Evolutionary conservation across 192 early-diverging fungal genomes (phyloP).

Genomic region (Coemansia nantahalensis): DNA sequence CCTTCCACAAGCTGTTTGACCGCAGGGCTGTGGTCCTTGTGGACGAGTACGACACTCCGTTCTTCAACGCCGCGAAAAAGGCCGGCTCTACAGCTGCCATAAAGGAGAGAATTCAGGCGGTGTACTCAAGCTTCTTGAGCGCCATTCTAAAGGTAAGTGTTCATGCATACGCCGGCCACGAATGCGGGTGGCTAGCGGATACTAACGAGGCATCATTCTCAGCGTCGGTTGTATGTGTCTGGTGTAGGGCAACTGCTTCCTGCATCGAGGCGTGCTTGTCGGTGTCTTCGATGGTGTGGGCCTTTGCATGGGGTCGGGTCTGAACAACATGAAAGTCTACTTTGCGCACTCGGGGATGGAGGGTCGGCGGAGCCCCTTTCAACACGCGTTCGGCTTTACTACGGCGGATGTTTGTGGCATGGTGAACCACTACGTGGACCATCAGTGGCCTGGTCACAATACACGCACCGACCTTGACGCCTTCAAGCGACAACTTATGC

Average conservation of each 20-base stretch:
- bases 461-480: not conserved
- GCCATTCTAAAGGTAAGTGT: slow-evolving; percentile 1
- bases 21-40: not conserved
- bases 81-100: too few species aligned
- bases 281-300: too few species aligned
- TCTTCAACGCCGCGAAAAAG: not conserved
- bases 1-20: not conserved
- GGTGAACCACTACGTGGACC: not conserved
- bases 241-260: too few species aligned
- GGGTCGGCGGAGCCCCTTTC: not conserved
- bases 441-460: slow-evolving; percentile 1
- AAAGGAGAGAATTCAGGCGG: not conserved
- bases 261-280: too few species aligned
- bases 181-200: too few species aligned
- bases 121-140: not conserved
- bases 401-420: slow-evolving; percentile 1
- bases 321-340: slow-evolving; percentile 2
- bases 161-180: too few species aligned
- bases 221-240: too few species aligned
- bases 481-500: slow-evolving; percentile 4
- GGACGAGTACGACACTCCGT: not conserved
- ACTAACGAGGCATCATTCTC: too few species aligned
- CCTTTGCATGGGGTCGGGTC: slow-evolving; percentile 3
- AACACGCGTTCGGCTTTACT: slow-evolving; percentile 5
- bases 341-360: not conserved